phyloP scores from a whole-genome alignment of 1,284 basidiomycete species.

The Butyriboletus appendiculatus region DNA sequence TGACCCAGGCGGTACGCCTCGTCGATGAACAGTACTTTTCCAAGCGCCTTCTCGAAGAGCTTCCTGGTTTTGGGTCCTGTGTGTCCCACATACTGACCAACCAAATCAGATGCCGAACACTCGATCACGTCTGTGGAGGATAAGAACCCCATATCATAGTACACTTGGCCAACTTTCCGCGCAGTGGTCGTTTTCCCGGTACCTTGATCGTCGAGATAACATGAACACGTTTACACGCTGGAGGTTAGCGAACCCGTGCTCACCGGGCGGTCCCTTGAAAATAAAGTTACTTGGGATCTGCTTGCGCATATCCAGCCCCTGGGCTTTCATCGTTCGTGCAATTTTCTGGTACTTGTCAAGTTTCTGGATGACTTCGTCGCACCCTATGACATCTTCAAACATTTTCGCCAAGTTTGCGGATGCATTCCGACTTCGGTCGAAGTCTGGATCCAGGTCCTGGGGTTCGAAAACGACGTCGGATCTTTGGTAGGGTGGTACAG shows the following conservation, averaged over 20 bases:
- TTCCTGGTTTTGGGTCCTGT: slow-evolving; percentile 63
- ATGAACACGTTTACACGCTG: neutral
- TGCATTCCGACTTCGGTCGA: slow-evolving; percentile 48
- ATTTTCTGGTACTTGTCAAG: slow-evolving; percentile 52
- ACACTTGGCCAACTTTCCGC: slow-evolving; percentile 45
- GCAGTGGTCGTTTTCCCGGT: slow-evolving; percentile 48
- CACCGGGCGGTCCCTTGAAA: slow-evolving; percentile 71
- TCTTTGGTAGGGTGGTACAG: slow-evolving; percentile 34
- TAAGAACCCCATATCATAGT: slow-evolving; percentile 66
- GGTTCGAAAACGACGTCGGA: slow-evolving; percentile 52
- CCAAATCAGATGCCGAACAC: slow-evolving; percentile 64
- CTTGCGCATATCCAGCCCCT: slow-evolving; percentile 43
- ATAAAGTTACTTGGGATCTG: slow-evolving; percentile 63
- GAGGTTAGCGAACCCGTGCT: slow-evolving; percentile 25
- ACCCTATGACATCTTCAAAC: slow-evolving; percentile 63
- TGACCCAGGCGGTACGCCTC: slow-evolving; percentile 63
- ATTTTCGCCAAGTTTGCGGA: slow-evolving; percentile 50
- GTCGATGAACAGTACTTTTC: slow-evolving; percentile 64
- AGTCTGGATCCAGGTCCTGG: slow-evolving; percentile 62
- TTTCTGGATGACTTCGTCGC: slow-evolving; percentile 50
- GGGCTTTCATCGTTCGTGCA: slow-evolving; percentile 42
- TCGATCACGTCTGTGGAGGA: slow-evolving; percentile 55
- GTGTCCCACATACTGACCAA: slow-evolving; percentile 64
- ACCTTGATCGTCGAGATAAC: slow-evolving; percentile 7
- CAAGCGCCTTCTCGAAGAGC: slow-evolving; percentile 59